Evolutionary conservation across 495 filamentous ascomycete species (phyloP).

Genomic region (Lepidopterella palustris): DNA sequence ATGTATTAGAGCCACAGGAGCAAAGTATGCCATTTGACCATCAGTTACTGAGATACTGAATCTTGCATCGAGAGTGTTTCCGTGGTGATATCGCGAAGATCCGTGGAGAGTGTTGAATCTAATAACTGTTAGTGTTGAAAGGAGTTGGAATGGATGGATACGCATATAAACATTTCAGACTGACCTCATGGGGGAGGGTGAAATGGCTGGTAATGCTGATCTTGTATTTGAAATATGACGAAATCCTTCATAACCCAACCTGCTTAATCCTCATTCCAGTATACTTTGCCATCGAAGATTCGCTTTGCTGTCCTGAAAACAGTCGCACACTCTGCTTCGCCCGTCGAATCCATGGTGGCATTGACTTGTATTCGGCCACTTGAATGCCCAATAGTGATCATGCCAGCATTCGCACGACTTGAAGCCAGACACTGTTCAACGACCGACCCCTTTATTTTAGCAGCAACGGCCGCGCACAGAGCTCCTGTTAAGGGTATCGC

Average conservation of each 20-base stretch:
- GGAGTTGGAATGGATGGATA: too few species aligned
- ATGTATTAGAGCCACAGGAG: background rate
- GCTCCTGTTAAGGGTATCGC: slow-evolving; percentile 58
- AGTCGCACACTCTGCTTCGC: slow-evolving; percentile 42
- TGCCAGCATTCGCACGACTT: slow-evolving; percentile 33
- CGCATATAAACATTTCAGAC: too few species aligned
- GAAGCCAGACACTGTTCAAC: slow-evolving; percentile 17
- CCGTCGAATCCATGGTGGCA: slow-evolving; percentile 39
- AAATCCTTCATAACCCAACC: too few species aligned
- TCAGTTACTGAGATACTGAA: background rate
- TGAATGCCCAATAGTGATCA: slow-evolving; percentile 53
- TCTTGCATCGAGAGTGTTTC: background rate
- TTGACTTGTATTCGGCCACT: slow-evolving; percentile 55
- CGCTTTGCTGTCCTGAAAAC: slow-evolving; percentile 49
- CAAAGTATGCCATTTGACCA: background rate
- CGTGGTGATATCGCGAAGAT: background rate
- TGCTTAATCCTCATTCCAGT: slow-evolving; percentile 42
- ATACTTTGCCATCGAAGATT: slow-evolving; percentile 52
- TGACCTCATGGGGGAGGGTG: too few species aligned
- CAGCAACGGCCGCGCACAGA: slow-evolving; percentile 55
- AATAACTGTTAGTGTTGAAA: too few species aligned
- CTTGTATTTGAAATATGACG: background rate
- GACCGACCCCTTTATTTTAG: slow-evolving; percentile 39
- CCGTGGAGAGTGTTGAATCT: background rate
- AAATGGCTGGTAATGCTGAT: too few species aligned